Base-by-base conservation (phyloP, 1,284 basidiomycete genomes). In the Naganishia sp. region DNA sequence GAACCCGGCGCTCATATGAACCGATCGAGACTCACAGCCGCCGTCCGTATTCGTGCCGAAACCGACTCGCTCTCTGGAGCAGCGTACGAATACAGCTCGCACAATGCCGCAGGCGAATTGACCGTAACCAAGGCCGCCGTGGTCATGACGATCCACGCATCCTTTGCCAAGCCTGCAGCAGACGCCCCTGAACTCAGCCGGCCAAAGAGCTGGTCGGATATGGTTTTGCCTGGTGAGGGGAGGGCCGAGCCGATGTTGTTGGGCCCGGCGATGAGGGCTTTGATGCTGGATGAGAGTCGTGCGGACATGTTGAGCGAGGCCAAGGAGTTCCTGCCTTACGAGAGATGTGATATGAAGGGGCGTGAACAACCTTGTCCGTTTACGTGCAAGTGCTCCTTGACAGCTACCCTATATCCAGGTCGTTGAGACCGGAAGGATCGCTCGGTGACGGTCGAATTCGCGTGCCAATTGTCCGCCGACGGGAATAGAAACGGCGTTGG, bases 51-150 rank as follows among this genome's bases (percentile, higher is more conserved):
- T 53, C 69, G 69, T 36, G 55, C 66, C 61, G 56, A 46, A 1
- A 56, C 36, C 3, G 44, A 61, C 23, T 49, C 52, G 25, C 53
- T 36, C 11, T 48, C 23, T 64, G 53, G 52, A 23, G 66, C 55
- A 0, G 76, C 75, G 64, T 73, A 78, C 54, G 75, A 72, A 65
- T 68, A 79, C 45, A 79, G 67, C 28, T 70, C 71, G 53, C 74
- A 73, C 11, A 79, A 23, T 11, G 75, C 69, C 15, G 73, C 73
- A 10, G 78, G 77, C 43, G 74, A 75, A 60, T 80, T 80, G 56
- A 78, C 72, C 11, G 78, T 79, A 18, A 77, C 70, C 28, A 78
- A 59, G 2, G 74, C 74, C 0, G 75, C 76, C 0, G 77, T 75
- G 16, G 68, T 56, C n/a, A 78, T 56, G 1, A 74, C 74, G 23